Evolutionary conservation across 495 filamentous ascomycete species (phyloP).

Genomic region (Xylaria venustula): DNA sequence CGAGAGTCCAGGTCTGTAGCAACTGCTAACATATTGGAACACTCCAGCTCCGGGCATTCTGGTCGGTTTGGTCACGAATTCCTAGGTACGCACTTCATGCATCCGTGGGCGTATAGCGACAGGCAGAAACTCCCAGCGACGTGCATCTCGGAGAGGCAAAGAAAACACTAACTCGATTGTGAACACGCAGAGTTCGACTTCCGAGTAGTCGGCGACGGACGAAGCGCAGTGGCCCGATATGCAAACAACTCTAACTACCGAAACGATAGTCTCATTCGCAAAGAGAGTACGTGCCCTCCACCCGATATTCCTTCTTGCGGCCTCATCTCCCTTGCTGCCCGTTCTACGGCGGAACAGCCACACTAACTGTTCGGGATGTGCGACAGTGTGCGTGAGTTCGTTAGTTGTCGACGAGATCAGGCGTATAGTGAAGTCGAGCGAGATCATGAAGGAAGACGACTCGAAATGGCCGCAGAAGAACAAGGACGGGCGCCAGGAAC

Average conservation of each 20-base stretch:
- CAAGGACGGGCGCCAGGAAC: conserved; percentile 95
- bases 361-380: conserved; percentile 5
- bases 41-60: conserved; percentile 86
- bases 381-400: conserved; percentile 90
- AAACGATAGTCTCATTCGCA: conserved; percentile 97
- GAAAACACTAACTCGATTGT: conserved; percentile 23
- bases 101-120: neutral
- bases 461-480: conserved; percentile 99
- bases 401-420: conserved; percentile 93
- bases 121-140: neutral
- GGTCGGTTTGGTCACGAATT: conserved; percentile 99
- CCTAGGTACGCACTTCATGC: conserved; percentile 61
- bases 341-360: neutral
- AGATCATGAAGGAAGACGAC: conserved; percentile 99
- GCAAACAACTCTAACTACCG: conserved; percentile 99
- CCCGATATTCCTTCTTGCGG: neutral
- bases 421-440: conserved; percentile 94
- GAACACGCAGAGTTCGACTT: conserved; percentile 84
- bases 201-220: conserved; percentile 87
- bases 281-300: conserved; percentile 79
- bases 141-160: neutral
- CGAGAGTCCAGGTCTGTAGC: neutral
- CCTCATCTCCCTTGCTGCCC: too few species aligned
- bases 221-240: conserved; percentile 91
- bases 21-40: conserved; percentile 21